Base-by-base conservation (phyloP, 2,329 filamentous ascomycete genomes). In the Trichophyton rubrum region DNA sequence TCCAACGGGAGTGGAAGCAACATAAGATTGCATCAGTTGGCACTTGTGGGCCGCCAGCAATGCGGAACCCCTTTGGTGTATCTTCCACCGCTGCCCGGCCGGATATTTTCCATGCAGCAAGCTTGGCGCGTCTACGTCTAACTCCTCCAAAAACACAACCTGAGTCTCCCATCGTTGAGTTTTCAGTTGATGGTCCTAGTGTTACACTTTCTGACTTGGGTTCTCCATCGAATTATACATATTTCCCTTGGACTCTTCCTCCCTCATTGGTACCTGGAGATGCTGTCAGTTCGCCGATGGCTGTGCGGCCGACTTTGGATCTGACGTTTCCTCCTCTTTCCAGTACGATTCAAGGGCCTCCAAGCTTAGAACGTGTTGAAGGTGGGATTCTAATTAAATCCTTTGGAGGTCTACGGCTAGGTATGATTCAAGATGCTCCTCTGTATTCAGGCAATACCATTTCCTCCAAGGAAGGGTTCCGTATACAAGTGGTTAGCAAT, bases 201-300 rank as follows among this genome's bases (percentile, higher is more conserved):
- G 78, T 84, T 13, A 79, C 78, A 6, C 66, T 80, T 30, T 77
- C 79, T 6, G 82, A 81, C 68, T 74, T 79, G 60, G 76, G 70
- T 62, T 85, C 85, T 13, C 82, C 82, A 5, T 85, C 84, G 0
- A 95, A 95, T 67, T 86, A 91, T 71, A 92, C 87, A 0, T 86
- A 89, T 67, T 97, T 90, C 68, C 93, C 93, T 0, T 97, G 92
- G 92, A 97, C 93, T 0, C 77, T 99, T 0, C 92, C 93, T 0
- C 77, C 79, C 0, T 80, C 83, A 27, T 79, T 95, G 66, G 80
- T 96, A 2, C 90, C 91, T 0, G 74, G 77, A 8, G 84, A 95
- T 67, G 92, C 88, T 0, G 86, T 81, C n/a, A 95, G 89, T 66
- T 80, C 86, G 3, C 83, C 82, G 11, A 85, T 95, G 65, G 80